Percentiles rank a stretch among this genome's conserved stretches.
These are phyloP conservation scores for Nyssa sinensis DNA, from an alignment of 148 eudicot genomes.

Conservation along the genomic window DNA sequence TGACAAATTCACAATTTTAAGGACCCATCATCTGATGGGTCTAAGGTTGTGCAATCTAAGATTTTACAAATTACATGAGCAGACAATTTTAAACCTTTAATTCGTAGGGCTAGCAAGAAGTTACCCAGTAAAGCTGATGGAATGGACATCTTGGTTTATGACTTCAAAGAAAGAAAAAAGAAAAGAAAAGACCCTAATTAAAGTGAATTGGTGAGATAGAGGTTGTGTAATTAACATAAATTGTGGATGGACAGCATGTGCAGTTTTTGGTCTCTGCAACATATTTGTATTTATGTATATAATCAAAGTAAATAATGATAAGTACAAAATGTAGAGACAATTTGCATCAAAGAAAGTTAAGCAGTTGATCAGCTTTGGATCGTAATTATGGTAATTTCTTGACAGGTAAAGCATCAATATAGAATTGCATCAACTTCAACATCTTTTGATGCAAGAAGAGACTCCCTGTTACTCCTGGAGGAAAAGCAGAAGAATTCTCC, in stretches of 20 bases:
- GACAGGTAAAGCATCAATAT: slow-evolving; percentile 80
- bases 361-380: slow-evolving; percentile 3
- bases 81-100: background rate
- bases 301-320: background rate
- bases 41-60: too few relatives aligned
- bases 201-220: too few relatives aligned
- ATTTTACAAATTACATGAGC: background rate
- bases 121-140: background rate
- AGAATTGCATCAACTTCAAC: slow-evolving; percentile 50
- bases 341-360: background rate
- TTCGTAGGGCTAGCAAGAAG: background rate
- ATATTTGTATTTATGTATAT: background rate
- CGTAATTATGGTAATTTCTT: slow-evolving; percentile 7
- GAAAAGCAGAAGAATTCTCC: slow-evolving; percentile 33
- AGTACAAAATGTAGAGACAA: background rate
- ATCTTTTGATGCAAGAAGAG: slow-evolving; percentile 25
- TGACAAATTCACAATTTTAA: too few relatives aligned
- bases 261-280: background rate
- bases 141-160: background rate
- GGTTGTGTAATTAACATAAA: background rate
- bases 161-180: background rate
- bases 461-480: slow-evolving; percentile 23
- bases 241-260: background rate
- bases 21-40: too few relatives aligned
- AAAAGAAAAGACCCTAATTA: too few relatives aligned